A percentile compares a stretch with the other conserved stretches of the same genome.
phyloP scores from a whole-genome alignment of 106 monocot species.

The Dendrobium nobile region DNA sequence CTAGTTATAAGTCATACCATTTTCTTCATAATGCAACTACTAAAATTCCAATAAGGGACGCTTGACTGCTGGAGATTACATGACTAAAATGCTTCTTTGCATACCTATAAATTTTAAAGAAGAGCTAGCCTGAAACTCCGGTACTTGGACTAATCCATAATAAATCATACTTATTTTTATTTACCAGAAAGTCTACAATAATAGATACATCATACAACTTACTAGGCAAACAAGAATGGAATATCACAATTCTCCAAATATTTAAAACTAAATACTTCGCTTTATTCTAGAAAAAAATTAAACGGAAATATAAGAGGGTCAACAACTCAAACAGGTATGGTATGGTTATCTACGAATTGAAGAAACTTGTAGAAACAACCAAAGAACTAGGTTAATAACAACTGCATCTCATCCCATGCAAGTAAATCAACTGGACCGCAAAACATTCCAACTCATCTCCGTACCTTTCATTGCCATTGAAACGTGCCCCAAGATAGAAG shows the following conservation, averaged over 20 bases:
- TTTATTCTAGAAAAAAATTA: neutral
- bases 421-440: neutral
- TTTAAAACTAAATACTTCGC: neutral
- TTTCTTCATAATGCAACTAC: neutral
- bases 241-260: neutral
- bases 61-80: neutral
- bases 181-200: neutral
- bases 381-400: neutral
- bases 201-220: no score
- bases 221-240: neutral
- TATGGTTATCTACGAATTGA: neutral
- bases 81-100: neutral
- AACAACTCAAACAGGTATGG: neutral
- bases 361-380: neutral
- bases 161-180: neutral
- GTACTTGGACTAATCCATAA: neutral
- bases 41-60: neutral
- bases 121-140: neutral
- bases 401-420: neutral
- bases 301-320: neutral
- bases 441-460: neutral
- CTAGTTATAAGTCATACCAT: neutral
- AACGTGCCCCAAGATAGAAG: constrained; percentile 72
- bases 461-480: constrained; percentile 91
- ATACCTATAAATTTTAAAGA: neutral